Evolutionary conservation across 2,329 filamentous ascomycete genomes (phyloP), one percentile per base, ranked within the genome.

Genomic region (Monosporascus sp.): DNA sequence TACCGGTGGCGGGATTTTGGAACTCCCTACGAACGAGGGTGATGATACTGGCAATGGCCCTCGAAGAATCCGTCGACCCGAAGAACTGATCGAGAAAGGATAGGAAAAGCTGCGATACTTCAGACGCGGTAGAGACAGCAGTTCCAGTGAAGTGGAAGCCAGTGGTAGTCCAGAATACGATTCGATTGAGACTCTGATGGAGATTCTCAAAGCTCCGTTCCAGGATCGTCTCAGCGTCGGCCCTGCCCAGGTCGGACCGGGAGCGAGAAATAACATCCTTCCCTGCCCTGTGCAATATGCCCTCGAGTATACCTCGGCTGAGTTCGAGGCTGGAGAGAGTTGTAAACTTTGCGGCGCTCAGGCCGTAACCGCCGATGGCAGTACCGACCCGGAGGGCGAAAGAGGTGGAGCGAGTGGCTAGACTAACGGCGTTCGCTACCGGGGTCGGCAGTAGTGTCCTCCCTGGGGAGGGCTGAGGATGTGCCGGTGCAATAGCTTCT

Each of bases 61-160:
- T 73, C 2, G 84, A 87, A 2, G 84, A 86, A 64, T 88, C 85
- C n/a, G 85, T 87, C 2, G 82, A 85, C 15, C 85, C 85, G 28
- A 87, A 80, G 40, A 87, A 78, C 57, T 84, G 80, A 62, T 88
- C 84, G 22, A 88, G 70, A 1, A 80, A 78, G 3, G 77, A 77
- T 8, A 87, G 70, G 0, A 85, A 68, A 35, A 85, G 69, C 55
- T 84, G 81, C 0, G 82, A 82, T 6, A 81, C 66, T 49, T 84
- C 78, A 7, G 80, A 82, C 5, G 75, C 76, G 15, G 77, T 74
- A 18, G 77, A 77, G 17, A 85, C 67, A 5, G 81, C 77, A 1
- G 80, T 78, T 9, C 76, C 75, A 1, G 81, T 83, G 9, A 85
- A 62, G 46, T 83, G 74, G 59, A 86, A 86, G 47, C 82, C 76